Conservation (phyloP, 1,284 basidiomycete species). For the Naganishia liquefaciens region DNA sequence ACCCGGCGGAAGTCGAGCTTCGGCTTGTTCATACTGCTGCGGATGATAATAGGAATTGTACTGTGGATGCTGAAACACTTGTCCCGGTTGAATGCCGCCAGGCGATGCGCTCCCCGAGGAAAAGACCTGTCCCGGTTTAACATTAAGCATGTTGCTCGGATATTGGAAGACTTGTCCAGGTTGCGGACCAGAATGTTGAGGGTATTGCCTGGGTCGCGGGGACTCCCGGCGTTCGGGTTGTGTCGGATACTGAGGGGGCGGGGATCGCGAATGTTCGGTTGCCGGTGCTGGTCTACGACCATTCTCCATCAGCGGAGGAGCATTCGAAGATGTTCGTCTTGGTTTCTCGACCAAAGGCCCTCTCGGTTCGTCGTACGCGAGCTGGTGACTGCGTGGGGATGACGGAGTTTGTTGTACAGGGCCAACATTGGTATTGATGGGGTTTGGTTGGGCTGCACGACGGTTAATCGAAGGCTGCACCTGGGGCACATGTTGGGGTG, state of each 20-base stretch:
- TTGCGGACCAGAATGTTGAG: slow-evolving; percentile 41
- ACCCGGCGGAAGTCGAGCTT: slow-evolving; percentile 38
- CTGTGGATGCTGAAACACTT: slow-evolving; percentile 46
- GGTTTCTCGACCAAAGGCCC: slow-evolving; percentile 8
- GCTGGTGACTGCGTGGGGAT: slow-evolving; percentile 32
- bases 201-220: slow-evolving; percentile 26
- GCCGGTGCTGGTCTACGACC: slow-evolving; percentile 11
- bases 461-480: slow-evolving; percentile 31
- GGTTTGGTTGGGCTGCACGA: slow-evolving; percentile 31
- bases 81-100: slow-evolving; percentile 36
- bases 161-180: slow-evolving; percentile 53
- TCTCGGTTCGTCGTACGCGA: slow-evolving; percentile 25
- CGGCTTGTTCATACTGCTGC: slow-evolving; percentile 20
- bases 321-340: slow-evolving; percentile 20
- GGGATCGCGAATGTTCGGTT: slow-evolving; percentile 21
- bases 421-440: slow-evolving; percentile 31
- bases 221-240: slow-evolving; percentile 26
- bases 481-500: slow-evolving; percentile 34
- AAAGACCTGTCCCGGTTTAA: slow-evolving; percentile 44
- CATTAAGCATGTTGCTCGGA: slow-evolving; percentile 36
- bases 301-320: slow-evolving; percentile 26
- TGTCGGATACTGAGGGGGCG: slow-evolving; percentile 33
- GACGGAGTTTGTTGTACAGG: slow-evolving; percentile 33
- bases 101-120: slow-evolving; percentile 34
- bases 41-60: slow-evolving; percentile 32